Percentiles rank a stretch among this genome's conserved stretches.
Evolutionary conservation across 169 alveolate genomes (phyloP).

Genomic region (Plasmodium blacklocki): DNA sequence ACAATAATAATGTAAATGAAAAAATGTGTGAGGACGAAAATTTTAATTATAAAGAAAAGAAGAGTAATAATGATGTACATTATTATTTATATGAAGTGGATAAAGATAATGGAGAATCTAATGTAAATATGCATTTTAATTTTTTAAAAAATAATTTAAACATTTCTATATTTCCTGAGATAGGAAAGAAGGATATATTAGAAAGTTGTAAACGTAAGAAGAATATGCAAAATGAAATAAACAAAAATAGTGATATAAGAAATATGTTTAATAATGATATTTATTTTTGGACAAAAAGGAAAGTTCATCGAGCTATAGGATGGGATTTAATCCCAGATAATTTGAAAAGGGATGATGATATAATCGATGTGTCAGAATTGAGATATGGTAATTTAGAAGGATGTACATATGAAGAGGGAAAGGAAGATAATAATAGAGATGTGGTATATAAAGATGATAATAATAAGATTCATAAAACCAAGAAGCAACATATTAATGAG

Average conservation of each 20-base stretch:
- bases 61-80: constrained; percentile 5
- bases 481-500: not conserved
- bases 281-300: constrained; percentile 67
- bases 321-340: constrained; percentile 19
- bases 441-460: not conserved
- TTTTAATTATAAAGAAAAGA: not conserved
- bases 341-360: not conserved
- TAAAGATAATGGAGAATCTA: constrained; percentile 20
- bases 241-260: constrained; percentile 49
- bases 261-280: constrained; percentile 62
- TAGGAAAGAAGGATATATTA: constrained; percentile 61
- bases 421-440: not conserved
- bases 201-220: constrained; percentile 49
- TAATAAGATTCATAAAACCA: not conserved
- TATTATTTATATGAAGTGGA: constrained; percentile 51
- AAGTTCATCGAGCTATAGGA: constrained; percentile 64
- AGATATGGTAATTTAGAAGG: not conserved
- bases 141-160: constrained; percentile 16
- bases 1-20: not conserved
- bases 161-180: constrained; percentile 59
- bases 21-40: not conserved
- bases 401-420: not conserved
- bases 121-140: not conserved
- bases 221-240: constrained; percentile 68
- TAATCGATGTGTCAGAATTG: constrained; percentile 64